These are phyloP conservation scores for Leccinum variicolor DNA, from an alignment of 768 basidiomycete species.

Conservation along the genomic window DNA sequence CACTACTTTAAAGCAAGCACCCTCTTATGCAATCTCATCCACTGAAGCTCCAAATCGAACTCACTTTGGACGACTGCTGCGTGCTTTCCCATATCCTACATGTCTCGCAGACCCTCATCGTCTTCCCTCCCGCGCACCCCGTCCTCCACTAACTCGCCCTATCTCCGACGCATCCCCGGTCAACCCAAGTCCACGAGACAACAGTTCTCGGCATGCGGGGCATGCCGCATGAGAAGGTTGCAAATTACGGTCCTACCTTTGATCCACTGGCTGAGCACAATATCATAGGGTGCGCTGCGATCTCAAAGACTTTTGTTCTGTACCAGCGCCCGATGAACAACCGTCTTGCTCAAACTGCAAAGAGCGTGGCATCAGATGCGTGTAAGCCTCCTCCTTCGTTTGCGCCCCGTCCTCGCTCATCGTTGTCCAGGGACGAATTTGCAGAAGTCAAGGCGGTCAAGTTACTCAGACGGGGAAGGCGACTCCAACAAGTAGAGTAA, in stretches of 20 bases:
- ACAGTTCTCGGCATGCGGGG: slow-evolving; percentile 92
- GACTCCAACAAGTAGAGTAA: slow-evolving; percentile 82
- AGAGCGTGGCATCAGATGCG: slow-evolving; percentile 88
- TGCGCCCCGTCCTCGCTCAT: slow-evolving; percentile 5
- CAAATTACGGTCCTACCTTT: slow-evolving; percentile 7
- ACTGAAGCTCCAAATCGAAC: slow-evolving; percentile 12
- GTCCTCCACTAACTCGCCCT: slow-evolving; percentile 29
- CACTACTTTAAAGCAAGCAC: slow-evolving; percentile 18
- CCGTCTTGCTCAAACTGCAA: slow-evolving; percentile 83
- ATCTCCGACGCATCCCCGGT: slow-evolving; percentile 48
- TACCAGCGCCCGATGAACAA: slow-evolving; percentile 42
- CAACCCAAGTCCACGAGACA: slow-evolving; percentile 75
- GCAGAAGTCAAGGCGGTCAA: slow-evolving; percentile 90
- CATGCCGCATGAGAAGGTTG: slow-evolving; percentile 85
- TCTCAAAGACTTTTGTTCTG: slow-evolving; percentile 74
- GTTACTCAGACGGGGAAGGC: slow-evolving; percentile 71
- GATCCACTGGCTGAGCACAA: not conserved
- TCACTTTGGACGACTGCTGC: not conserved
- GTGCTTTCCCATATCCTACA: slow-evolving; percentile 31
- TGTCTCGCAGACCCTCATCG: slow-evolving; percentile 58
- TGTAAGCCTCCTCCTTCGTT: slow-evolving; percentile 54
- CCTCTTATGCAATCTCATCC: slow-evolving; percentile 27
- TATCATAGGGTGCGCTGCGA: slow-evolving; percentile 81
- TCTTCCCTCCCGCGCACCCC: slow-evolving; percentile 32
- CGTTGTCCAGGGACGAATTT: slow-evolving; percentile 71